Base-by-base conservation (phyloP, 495 filamentous ascomycete genomes). In the Talaromyces trachyspermus region DNA sequence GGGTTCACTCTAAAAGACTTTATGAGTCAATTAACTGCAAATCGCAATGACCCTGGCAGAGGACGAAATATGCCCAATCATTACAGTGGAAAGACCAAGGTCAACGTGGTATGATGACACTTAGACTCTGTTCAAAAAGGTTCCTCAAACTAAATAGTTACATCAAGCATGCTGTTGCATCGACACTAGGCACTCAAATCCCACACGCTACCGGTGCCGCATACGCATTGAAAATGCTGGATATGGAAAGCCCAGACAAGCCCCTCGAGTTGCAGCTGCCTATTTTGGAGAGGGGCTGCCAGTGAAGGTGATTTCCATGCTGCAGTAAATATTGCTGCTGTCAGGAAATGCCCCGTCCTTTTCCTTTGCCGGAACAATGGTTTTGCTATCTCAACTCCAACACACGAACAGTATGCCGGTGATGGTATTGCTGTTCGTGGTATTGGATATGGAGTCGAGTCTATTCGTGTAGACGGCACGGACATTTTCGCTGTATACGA, bases 301-400 rank as follows among this genome's bases (percentile, higher is more conserved):
- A 88, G 82, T 51, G 92, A 96, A 66, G 92, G 92, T 20, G 92
- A 98, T 63, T 98, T 98, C 70, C 92, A 98, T 56, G 92, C 89
- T 0, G 92, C 88, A 0, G 72, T 98, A 22, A 98, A 98, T 59
- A 89, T 98, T 38, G 92, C 92, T 17, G 92, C 92, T 0, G 96
- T 92, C 5, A 75, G 92, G 3, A 83, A 85, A 22, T 95, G 89
- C 51, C 92, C 92, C 0, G 82, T 94, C 6, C 71, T 98, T 32
- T 98, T 96, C 71, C 77, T 98, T 45, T 97, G 92, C 69, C 81
- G 92, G 29, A 98, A 98, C 65, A 98, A 98, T 55, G 92, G 92
- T 0, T 98, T 85, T 58, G 91, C 92, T n/a, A 98, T 98, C 47
- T 88, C 83, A 0, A 98, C 92, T 0, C 89, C 92, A 2, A 95